Evolutionary conservation across 2,329 filamentous ascomycete genomes (phyloP).

Genomic region (Trichoderma afroharzianum): DNA sequence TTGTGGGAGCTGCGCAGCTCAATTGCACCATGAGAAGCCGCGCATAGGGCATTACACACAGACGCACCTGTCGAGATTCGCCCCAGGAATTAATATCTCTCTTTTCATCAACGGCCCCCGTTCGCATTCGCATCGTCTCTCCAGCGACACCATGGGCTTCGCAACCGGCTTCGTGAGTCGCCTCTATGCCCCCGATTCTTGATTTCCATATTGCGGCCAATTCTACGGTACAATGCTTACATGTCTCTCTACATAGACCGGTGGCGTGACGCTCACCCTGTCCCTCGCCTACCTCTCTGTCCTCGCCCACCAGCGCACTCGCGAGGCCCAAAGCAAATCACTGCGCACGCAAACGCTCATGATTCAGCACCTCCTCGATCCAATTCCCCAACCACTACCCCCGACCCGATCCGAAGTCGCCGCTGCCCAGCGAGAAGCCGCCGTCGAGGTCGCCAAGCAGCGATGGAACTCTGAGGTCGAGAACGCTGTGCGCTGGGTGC

Average conservation of each 20-base stretch:
- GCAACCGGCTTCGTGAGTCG: slow-evolving; percentile 66
- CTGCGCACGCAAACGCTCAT: slow-evolving; percentile 56
- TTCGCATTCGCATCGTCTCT: not conserved
- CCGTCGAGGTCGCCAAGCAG: slow-evolving; percentile 68
- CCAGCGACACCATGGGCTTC: slow-evolving; percentile 61
- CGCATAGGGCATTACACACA: slow-evolving; percentile 20
- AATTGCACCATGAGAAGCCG: slow-evolving; percentile 33
- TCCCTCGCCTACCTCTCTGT: slow-evolving; percentile 69
- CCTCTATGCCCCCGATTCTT: not conserved
- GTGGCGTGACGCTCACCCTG: slow-evolving; percentile 72
- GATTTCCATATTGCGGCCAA: not conserved
- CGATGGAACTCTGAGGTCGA: slow-evolving; percentile 74
- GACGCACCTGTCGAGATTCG: not conserved
- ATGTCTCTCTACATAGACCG: slow-evolving; percentile 49
- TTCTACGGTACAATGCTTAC: slow-evolving; percentile 12
- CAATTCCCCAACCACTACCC: slow-evolving; percentile 44
- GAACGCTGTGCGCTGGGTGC: slow-evolving; percentile 61
- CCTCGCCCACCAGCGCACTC: slow-evolving; percentile 65
- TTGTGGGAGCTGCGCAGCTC: slow-evolving; percentile 26
- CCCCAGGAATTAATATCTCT: slow-evolving; percentile 12
- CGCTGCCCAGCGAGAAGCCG: slow-evolving; percentile 49
- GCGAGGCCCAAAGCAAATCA: slow-evolving; percentile 54
- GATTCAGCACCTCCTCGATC: slow-evolving; percentile 51
- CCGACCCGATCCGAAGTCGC: slow-evolving; percentile 50
- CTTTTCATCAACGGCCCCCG: not conserved